A percentile compares a stretch with the other conserved stretches of the same genome.
These are phyloP conservation scores for Aspergillus pseudoterreus DNA, from an alignment of 2,329 filamentous ascomycete genomes.

Conservation along the genomic window DNA sequence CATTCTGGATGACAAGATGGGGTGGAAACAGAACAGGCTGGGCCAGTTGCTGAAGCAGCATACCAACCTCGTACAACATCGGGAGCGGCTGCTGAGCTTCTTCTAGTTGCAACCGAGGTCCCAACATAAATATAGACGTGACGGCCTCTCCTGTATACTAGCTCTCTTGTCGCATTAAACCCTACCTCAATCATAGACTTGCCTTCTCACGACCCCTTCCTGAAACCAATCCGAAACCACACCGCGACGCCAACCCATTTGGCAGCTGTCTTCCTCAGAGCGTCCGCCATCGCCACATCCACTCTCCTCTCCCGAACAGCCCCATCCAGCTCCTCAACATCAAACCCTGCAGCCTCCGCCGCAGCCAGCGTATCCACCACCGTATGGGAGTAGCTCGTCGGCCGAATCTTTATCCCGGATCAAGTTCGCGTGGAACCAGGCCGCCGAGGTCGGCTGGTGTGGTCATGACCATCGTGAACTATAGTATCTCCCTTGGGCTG, in stretches of 20 bases:
- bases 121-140: not conserved
- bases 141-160: constrained; percentile 13
- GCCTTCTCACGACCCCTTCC: constrained; percentile 19
- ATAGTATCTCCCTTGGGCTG: constrained; percentile 13
- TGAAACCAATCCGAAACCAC: constrained; percentile 53
- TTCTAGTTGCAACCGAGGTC: constrained; percentile 32
- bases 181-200: constrained; percentile 5
- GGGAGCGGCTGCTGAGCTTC: constrained; percentile 55
- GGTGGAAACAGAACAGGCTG: constrained; percentile 63
- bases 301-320: constrained; percentile 44
- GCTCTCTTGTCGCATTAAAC: not conserved
- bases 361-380: constrained; percentile 50
- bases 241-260: constrained; percentile 61
- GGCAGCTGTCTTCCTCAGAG: constrained; percentile 56
- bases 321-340: constrained; percentile 32
- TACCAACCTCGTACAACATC: constrained; percentile 63
- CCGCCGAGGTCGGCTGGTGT: constrained; percentile 56
- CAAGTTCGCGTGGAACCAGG: constrained; percentile 67
- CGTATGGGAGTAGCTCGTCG: constrained; percentile 56
- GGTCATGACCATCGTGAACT: constrained; percentile 13
- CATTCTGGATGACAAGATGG: constrained; percentile 62
- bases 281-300: constrained; percentile 54
- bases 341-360: constrained; percentile 46
- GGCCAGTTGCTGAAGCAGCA: constrained; percentile 54
- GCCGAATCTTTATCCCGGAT: constrained; percentile 57